phyloP scores from a whole-genome alignment of 1,139 yeast species.

The Suhomyces panamericanus region DNA sequence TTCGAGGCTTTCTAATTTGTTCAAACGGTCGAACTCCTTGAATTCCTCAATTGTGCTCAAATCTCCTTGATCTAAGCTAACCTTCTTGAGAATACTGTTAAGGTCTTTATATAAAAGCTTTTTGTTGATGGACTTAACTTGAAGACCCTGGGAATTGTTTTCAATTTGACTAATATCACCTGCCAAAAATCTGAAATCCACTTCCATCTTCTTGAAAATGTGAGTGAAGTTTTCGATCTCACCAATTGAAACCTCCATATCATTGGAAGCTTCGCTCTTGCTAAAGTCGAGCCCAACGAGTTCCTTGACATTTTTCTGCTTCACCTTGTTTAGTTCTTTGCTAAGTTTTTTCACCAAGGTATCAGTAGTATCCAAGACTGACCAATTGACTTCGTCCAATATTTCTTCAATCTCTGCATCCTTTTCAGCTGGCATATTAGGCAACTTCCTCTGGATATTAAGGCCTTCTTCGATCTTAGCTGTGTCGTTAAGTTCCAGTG shows the following conservation, averaged over 20 bases:
- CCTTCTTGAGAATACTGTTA: conserved; percentile 64
- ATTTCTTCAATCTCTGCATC: conserved; percentile 62
- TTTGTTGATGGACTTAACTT: conserved; percentile 80
- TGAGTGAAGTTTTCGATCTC: conserved; percentile 69
- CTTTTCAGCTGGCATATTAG: conserved; percentile 18
- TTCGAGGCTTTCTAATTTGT: conserved; percentile 55
- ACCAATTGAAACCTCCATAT: conserved; percentile 44
- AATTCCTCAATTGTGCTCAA: conserved; percentile 49
- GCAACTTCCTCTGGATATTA: conserved; percentile 22
- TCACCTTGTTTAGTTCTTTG: conserved; percentile 37
- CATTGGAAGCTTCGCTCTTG: conserved; percentile 35
- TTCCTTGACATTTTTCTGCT: conserved; percentile 40
- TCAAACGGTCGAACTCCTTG: conserved; percentile 49
- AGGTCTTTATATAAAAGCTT: conserved; percentile 70
- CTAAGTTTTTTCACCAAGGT: conserved; percentile 56
- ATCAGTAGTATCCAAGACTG: conserved; percentile 60
- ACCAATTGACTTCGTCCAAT: conserved; percentile 76
- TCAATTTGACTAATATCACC: conserved; percentile 74
- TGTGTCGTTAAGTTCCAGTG: conserved; percentile 2
- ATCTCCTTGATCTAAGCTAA: conserved; percentile 61
- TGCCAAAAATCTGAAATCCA: conserved; percentile 46
- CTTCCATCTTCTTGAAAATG: conserved; percentile 46
- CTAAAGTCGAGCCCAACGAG: conserved; percentile 44
- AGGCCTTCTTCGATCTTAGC: conserved; percentile 17
- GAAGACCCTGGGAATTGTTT: conserved; percentile 76